Conservation (phyloP, 2,329 filamentous ascomycete genomes). For the Neofusicoccum umdonicola region DNA sequence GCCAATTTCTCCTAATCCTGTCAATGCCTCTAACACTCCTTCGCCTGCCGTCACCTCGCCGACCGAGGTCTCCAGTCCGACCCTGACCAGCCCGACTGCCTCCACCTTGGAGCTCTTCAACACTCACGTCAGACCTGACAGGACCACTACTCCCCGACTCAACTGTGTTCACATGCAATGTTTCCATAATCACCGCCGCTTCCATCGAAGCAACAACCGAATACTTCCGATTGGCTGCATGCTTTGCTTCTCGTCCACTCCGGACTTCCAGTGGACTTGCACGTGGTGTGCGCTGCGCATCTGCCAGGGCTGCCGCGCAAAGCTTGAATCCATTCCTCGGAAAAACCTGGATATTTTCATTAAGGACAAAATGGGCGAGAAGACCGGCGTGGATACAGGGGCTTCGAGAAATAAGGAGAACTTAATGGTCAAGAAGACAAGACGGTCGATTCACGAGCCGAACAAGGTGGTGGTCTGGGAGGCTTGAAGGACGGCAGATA, state of each 20-base stretch:
- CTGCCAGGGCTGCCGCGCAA: conserved; percentile 30
- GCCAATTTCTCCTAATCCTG: neutral
- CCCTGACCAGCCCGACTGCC: neutral
- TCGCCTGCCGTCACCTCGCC: neutral
- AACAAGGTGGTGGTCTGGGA: conserved; percentile 2
- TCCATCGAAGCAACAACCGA: conserved; percentile 30
- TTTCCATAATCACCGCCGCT: conserved; percentile 31
- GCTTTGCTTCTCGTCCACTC: conserved; percentile 30
- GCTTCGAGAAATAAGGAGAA: conserved; percentile 1
- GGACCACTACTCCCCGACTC: conserved; percentile 25
- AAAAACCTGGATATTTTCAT: neutral
- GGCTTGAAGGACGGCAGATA: neutral
- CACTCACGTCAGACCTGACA: conserved; percentile 20
- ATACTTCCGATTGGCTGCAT: conserved; percentile 37
- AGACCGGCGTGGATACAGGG: neutral
- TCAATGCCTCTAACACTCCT: neutral
- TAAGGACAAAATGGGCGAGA: neutral
- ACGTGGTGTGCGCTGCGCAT: conserved; percentile 37
- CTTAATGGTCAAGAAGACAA: neutral
- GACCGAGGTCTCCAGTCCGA: neutral
- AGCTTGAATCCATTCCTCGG: conserved; percentile 21
- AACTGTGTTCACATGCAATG: conserved; percentile 30
- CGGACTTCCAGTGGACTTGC: conserved; percentile 33
- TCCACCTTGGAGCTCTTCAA: conserved; percentile 5
- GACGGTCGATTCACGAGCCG: neutral